phyloP scores from a whole-genome alignment of 2,329 filamentous ascomycete species.

The Fusarium multiceps region DNA sequence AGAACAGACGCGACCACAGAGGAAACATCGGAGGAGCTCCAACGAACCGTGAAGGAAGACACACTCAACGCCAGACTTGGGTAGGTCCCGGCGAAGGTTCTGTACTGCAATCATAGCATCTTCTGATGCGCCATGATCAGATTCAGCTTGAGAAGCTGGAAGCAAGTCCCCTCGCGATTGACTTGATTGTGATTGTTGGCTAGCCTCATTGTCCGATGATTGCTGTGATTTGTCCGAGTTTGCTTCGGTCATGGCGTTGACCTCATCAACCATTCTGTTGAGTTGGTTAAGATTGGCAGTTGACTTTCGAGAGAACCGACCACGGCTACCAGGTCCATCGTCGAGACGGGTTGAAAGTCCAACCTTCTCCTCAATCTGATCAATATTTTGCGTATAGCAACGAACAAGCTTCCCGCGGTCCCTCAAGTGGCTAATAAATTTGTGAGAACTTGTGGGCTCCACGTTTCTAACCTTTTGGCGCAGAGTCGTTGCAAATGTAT shows the following conservation, averaged over 20 bases:
- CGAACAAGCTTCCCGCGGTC: slow-evolving; percentile 75
- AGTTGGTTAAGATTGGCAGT: slow-evolving; percentile 51
- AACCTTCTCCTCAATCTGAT: slow-evolving; percentile 77
- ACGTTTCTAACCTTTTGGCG: slow-evolving; percentile 73
- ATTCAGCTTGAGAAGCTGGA: slow-evolving; percentile 26
- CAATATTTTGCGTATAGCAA: slow-evolving; percentile 82
- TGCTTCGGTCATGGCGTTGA: slow-evolving; percentile 31
- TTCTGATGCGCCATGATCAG: slow-evolving; percentile 37
- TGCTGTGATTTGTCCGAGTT: slow-evolving; percentile 40
- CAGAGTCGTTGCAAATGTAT: slow-evolving; percentile 76
- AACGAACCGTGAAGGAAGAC: slow-evolving; percentile 81
- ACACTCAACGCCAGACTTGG: slow-evolving; percentile 65
- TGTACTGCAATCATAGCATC: slow-evolving; percentile 34
- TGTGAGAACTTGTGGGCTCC: slow-evolving; percentile 72
- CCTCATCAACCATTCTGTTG: slow-evolving; percentile 54
- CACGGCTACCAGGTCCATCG: slow-evolving; percentile 70
- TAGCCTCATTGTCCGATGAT: slow-evolving; percentile 36
- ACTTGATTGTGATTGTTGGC: slow-evolving; percentile 28
- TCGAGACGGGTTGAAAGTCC: slow-evolving; percentile 72
- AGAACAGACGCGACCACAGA: slow-evolving; percentile 66
- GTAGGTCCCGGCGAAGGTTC: slow-evolving; percentile 44
- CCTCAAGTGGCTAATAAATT: slow-evolving; percentile 74
- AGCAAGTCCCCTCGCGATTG: slow-evolving; percentile 30
- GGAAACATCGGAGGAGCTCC: slow-evolving; percentile 71
- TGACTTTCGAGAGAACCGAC: slow-evolving; percentile 67